Evolutionary conservation across 2,329 filamentous ascomycete genomes (phyloP), one percentile per base, ranked within the genome.

Genomic region (Arthrobotrys megalospora): DNA sequence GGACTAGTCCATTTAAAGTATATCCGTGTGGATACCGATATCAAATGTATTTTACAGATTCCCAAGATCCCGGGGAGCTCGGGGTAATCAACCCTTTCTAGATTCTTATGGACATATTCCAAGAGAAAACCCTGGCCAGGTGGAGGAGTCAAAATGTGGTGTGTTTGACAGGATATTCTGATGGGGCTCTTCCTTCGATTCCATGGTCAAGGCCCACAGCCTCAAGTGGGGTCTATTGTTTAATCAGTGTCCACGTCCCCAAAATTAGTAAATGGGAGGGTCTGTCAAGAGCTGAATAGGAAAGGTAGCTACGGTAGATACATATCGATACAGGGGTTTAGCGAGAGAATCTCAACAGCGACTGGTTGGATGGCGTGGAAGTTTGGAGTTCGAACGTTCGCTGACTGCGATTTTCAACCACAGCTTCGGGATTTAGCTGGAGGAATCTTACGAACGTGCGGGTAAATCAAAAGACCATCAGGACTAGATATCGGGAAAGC

Each of bases 231-330:
- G 21, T 32, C 5, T 12, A 38, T 38, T 11, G n/a, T 19, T 38
- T 2, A 38, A 16, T 55, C 28, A 14, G 16, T 32, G 2, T 14
- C 19, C 16, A 34, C 24, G 12, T n/a, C n/a, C 53, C 53, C 53
- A 60, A 60, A 60, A 24, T 41, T 55, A 36, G 52, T n/a, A 28
- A 16, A 55, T 28, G 48, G 21, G 52, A 52, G 48, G 21, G 19
- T 55, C 32, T 38, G 32, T 55, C 52, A 19, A 38, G 14, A 60
- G 53, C 53, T 60, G 53, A 38, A 60, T 41, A 60, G 53, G 36
- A 60, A 24, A 41, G 10, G 53, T 21, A n/a, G n/a, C n/a, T n/a
- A n/a, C 5, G 24, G 24, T 28, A 28, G 24, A 28, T 28, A 28
- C 24, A 5, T 28, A 28, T 28, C 53, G n/a, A 21, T 6, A 16